Conservation (phyloP, 257 asterid species). For the Verbascum thapsus region DNA sequence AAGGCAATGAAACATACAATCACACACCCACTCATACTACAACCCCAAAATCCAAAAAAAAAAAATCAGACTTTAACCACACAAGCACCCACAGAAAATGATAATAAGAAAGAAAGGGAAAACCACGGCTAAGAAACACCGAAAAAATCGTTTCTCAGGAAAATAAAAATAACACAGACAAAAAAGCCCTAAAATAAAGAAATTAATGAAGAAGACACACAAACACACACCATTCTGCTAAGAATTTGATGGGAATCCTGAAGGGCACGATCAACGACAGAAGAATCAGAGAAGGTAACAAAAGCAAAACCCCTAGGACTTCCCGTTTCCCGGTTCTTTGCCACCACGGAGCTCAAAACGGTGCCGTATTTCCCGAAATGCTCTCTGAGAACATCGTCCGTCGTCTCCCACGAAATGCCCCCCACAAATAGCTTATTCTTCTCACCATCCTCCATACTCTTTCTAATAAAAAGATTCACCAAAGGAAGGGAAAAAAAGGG, state of each 20-base stretch:
- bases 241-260: constrained; percentile 70
- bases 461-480: constrained; percentile 10
- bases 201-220: not conserved
- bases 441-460: constrained; percentile 69
- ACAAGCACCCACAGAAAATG: not conserved
- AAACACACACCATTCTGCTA: constrained; percentile 61
- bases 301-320: constrained; percentile 86
- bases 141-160: too few species aligned
- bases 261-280: constrained; percentile 73
- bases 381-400: constrained; percentile 58
- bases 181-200: constrained; percentile 26
- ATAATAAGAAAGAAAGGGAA: not conserved
- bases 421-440: constrained; percentile 84
- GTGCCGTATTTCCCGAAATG: constrained; percentile 73
- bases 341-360: constrained; percentile 59
- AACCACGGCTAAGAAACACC: not conserved
- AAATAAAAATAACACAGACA: not conserved
- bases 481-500: not conserved
- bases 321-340: constrained; percentile 63
- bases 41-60: not conserved
- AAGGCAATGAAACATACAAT: not conserved
- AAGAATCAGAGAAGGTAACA: constrained; percentile 67
- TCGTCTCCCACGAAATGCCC: constrained; percentile 86
- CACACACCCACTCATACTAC: not conserved
- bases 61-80: not conserved